These are phyloP conservation scores for Globisporangium echinulatum DNA, from an alignment of 352 stramenopile genomes.

Conservation along the genomic window DNA sequence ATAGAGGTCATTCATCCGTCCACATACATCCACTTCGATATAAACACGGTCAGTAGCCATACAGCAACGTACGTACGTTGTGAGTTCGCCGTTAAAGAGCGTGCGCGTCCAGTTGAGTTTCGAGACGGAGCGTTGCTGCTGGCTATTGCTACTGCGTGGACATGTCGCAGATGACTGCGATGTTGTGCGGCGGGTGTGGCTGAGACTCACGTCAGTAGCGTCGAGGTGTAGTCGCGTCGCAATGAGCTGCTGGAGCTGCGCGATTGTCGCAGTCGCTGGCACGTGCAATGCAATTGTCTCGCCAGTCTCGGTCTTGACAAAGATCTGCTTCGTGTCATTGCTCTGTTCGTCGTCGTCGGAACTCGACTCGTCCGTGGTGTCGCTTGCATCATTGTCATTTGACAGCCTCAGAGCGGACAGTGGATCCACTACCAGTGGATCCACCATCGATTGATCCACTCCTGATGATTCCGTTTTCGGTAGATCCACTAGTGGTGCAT, in stretches of 20 bases:
- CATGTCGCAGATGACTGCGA: constrained; percentile 16
- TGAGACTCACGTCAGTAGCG: constrained; percentile 49
- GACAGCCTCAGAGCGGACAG: constrained; percentile 10
- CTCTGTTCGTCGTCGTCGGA: neutral
- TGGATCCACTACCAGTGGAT: neutral
- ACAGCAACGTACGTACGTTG: constrained; percentile 31
- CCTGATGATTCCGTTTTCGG: too few species aligned
- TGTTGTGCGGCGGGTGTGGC: constrained; percentile 11
- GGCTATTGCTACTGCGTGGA: constrained; percentile 10
- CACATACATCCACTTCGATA: neutral
- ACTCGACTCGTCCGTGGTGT: neutral
- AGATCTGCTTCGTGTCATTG: constrained; percentile 41
- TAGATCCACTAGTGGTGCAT: too few species aligned
- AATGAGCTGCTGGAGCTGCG: constrained; percentile 47
- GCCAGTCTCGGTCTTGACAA: constrained; percentile 55
- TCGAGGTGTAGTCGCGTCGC: constrained; percentile 48
- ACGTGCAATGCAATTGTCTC: constrained; percentile 59
- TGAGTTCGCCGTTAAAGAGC: constrained; percentile 49
- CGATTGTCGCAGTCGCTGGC: constrained; percentile 30
- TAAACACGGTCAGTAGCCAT: neutral
- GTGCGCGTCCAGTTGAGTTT: constrained; percentile 55
- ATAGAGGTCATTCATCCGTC: neutral
- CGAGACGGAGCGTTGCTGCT: constrained; percentile 16
- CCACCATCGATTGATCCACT: too few species aligned
- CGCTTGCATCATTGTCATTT: constrained; percentile 15